A percentile compares a stretch with the other conserved stretches of the same genome.
Conservation (phyloP, 768 basidiomycete genomes). For the Leucocoprinus birnbaumii region DNA sequence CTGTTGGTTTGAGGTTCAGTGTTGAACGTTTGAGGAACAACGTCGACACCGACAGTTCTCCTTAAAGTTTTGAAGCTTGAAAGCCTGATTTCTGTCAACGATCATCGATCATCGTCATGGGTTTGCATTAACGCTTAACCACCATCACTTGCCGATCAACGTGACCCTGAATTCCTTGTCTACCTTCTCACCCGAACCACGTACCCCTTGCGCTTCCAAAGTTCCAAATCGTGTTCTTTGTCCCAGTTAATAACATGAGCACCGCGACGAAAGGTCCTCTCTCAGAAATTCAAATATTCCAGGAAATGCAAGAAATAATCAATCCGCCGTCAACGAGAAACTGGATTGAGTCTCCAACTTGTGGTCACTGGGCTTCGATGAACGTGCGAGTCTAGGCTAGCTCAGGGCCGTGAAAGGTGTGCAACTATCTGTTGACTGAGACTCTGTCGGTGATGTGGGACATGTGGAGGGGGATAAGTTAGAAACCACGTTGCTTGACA, state of each 20-base stretch:
- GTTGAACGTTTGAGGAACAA: too few relatives aligned
- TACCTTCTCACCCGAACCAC: conserved; percentile 14
- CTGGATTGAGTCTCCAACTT: conserved; percentile 34
- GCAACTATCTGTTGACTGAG: conserved; percentile 46
- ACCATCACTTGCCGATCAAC: too few relatives aligned
- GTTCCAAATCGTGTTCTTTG: conserved; percentile 56
- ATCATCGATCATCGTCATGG: too few relatives aligned
- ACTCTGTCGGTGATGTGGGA: conserved; percentile 36
- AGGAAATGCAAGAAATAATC: conserved; percentile 49
- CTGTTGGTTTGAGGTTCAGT: too few relatives aligned
- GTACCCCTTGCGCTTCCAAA: conserved; percentile 40
- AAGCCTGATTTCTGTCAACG: too few relatives aligned
- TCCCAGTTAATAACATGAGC: conserved; percentile 38
- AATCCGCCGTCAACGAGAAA: conserved; percentile 53
- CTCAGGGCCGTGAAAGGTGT: conserved; percentile 39
- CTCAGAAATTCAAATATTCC: conserved; percentile 37
- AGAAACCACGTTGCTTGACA: conserved; percentile 42
- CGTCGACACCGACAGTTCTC: too few relatives aligned
- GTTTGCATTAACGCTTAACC: too few relatives aligned
- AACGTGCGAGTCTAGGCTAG: conserved; percentile 33
- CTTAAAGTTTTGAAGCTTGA: too few relatives aligned
- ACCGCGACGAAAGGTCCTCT: conserved; percentile 44
- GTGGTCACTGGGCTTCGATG: not conserved
- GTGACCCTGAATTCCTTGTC: not conserved
- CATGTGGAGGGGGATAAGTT: conserved; percentile 52